A percentile compares a stretch with the other conserved stretches of the same genome.
Conservation (phyloP, 164 flowering plant species). For the Hamamelis virginiana region DNA sequence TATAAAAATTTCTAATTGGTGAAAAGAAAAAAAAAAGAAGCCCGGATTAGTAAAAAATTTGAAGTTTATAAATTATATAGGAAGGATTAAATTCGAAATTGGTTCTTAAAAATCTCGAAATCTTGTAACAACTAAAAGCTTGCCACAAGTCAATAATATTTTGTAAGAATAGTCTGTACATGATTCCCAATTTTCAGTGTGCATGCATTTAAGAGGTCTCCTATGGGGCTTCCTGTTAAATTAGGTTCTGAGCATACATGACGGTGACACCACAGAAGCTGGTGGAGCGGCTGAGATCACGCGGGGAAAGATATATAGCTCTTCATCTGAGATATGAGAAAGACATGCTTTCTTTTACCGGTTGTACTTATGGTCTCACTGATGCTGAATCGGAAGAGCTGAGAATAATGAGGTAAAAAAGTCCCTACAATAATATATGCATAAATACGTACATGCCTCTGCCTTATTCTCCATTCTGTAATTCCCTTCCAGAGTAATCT, state of each 20-base stretch:
- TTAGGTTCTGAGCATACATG: conserved; percentile 83
- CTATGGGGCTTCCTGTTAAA: conserved; percentile 70
- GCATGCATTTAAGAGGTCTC: conserved; percentile 63
- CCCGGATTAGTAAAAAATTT: not conserved
- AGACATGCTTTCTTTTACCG: conserved; percentile 95
- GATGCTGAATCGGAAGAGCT: conserved; percentile 81
- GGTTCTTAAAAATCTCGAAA: not conserved
- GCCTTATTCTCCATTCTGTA: not conserved
- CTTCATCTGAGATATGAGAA: conserved; percentile 96
- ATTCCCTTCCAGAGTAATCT: not conserved
- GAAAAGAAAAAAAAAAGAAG: too few relatives aligned
- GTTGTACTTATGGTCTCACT: conserved; percentile 84
- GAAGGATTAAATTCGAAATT: not conserved
- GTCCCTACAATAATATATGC: not conserved
- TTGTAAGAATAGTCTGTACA: not conserved
- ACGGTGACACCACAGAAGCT: conserved; percentile 92
- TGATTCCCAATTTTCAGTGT: conserved; percentile 21
- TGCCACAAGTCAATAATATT: not conserved
- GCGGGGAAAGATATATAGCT: conserved; percentile 70
- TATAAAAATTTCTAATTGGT: too few relatives aligned
- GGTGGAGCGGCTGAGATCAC: conserved; percentile 84
- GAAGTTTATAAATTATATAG: not conserved
- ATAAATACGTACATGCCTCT: too few relatives aligned
- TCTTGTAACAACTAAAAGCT: not conserved
- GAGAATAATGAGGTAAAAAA: conserved; percentile 70